Conservation (phyloP, 495 filamentous ascomycete genomes). For the Aeminium ludgeri region DNA sequence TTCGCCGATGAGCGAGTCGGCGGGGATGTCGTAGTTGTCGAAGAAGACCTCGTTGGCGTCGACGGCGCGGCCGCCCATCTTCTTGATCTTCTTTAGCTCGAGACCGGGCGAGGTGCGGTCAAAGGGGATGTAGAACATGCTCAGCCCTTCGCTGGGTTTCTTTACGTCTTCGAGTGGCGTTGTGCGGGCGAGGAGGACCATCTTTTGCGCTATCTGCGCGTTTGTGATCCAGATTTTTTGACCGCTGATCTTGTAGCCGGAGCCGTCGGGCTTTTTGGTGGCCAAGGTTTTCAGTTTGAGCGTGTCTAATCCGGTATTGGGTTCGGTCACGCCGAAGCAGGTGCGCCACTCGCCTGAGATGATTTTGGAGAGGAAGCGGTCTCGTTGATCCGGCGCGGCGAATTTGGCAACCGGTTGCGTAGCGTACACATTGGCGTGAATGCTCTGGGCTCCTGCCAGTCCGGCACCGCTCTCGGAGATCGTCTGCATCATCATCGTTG, state of each 20-base stretch:
- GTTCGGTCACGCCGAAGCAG: constrained; percentile 57
- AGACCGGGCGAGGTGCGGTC: constrained; percentile 40
- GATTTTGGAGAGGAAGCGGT: constrained; percentile 47
- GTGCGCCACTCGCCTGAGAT: constrained; percentile 50
- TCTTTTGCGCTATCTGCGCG: constrained; percentile 58
- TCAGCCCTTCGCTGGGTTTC: constrained; percentile 53
- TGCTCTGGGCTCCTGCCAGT: constrained; percentile 59
- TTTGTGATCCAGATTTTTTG: constrained; percentile 75
- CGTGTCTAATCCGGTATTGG: constrained; percentile 60
- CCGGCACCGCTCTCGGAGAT: constrained; percentile 62
- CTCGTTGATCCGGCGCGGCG: constrained; percentile 41
- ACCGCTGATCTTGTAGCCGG: constrained; percentile 45
- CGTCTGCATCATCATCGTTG: constrained; percentile 74
- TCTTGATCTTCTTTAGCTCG: constrained; percentile 53
- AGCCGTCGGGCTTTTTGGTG: constrained; percentile 23
- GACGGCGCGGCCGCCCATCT: constrained; percentile 66
- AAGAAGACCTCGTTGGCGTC: constrained; percentile 78
- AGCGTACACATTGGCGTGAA: constrained; percentile 65
- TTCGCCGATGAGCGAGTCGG: constrained; percentile 43
- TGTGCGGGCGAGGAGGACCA: constrained; percentile 63
- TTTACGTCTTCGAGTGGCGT: constrained; percentile 46
- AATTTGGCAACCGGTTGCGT: constrained; percentile 61
- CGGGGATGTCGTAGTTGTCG: constrained; percentile 49
- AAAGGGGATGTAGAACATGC: constrained; percentile 60
- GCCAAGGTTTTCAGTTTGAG: constrained; percentile 47